These are phyloP conservation scores for Heliosperma pusillum DNA, from an alignment of 148 eudicot genomes.

Conservation along the genomic window DNA sequence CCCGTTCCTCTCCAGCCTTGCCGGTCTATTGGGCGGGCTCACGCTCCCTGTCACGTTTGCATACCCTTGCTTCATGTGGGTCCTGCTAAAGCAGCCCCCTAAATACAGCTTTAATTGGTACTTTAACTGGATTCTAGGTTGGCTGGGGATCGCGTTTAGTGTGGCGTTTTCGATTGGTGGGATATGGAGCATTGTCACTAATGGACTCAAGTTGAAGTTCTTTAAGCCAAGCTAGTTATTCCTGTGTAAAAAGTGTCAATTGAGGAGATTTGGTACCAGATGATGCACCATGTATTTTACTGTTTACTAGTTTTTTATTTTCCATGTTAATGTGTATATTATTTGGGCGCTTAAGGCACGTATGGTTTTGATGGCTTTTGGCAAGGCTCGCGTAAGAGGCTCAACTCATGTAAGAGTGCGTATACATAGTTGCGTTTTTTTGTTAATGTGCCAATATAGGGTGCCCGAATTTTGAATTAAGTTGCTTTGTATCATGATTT, in stretches of 20 bases:
- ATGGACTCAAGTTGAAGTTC: constrained; percentile 85
- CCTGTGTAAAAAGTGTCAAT: background rate
- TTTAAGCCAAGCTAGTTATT: constrained; percentile 53
- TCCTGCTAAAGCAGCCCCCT: constrained; percentile 74
- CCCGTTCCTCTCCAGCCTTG: constrained; percentile 90
- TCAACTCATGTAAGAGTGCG: background rate
- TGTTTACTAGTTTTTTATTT: background rate
- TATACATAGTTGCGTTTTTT: no score
- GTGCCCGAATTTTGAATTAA: background rate
- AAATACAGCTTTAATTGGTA: constrained; percentile 87
- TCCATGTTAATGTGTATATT: background rate
- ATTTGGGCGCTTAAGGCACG: background rate
- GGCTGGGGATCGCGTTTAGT: constrained; percentile 93
- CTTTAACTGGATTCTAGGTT: constrained; percentile 84
- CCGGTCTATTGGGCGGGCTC: constrained; percentile 88
- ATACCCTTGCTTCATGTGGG: constrained; percentile 99
- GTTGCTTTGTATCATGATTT: background rate
- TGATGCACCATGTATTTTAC: background rate
- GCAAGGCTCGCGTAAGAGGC: background rate
- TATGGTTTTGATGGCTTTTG: background rate
- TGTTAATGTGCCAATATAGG: background rate
- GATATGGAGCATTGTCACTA: constrained; percentile 86
- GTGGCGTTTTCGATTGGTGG: constrained; percentile 88
- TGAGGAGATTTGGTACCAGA: background rate
- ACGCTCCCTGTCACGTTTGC: constrained; percentile 96